Evolutionary conservation across 257 asterid genomes (phyloP).

Genomic region (Thymus mandschuricus): DNA sequence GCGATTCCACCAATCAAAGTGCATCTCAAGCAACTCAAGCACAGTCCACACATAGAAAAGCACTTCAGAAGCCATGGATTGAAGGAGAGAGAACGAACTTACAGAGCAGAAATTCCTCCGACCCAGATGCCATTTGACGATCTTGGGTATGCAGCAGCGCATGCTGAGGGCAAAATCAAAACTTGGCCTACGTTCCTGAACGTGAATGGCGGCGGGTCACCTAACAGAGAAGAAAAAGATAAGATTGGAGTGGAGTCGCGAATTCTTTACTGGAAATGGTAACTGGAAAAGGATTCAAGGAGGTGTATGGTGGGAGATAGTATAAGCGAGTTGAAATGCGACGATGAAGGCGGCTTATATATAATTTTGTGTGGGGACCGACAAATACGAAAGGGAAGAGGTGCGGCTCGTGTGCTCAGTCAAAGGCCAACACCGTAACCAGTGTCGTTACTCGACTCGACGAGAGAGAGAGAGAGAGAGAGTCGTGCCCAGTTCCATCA

Average conservation of each 20-base stretch:
- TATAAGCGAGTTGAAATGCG: slow-evolving; percentile 4
- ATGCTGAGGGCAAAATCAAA: slow-evolving; percentile 36
- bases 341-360: slow-evolving; percentile 9
- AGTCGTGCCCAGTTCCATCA: not conserved
- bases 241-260: not conserved
- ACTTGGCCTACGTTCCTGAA: not conserved
- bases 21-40: not conserved
- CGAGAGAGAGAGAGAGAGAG: not conserved
- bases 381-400: not conserved
- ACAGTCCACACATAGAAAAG: not conserved
- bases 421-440: slow-evolving; percentile 23
- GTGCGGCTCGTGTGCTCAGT: slow-evolving; percentile 26
- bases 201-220: not conserved
- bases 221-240: not conserved
- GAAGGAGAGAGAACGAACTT: slow-evolving; percentile 28
- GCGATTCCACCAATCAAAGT: not conserved
- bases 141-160: slow-evolving; percentile 57
- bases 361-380: slow-evolving; percentile 1
- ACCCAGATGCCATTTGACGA: slow-evolving; percentile 44
- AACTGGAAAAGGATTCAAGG: not conserved
- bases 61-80: not conserved
- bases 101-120: slow-evolving; percentile 48
- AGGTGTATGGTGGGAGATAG: not conserved
- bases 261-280: not conserved
- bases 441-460: not conserved